A percentile compares a stretch with the other conserved stretches of the same genome.
phyloP scores from a whole-genome alignment of 2,329 filamentous ascomycete genomes.

The Diaporthe sp. region DNA sequence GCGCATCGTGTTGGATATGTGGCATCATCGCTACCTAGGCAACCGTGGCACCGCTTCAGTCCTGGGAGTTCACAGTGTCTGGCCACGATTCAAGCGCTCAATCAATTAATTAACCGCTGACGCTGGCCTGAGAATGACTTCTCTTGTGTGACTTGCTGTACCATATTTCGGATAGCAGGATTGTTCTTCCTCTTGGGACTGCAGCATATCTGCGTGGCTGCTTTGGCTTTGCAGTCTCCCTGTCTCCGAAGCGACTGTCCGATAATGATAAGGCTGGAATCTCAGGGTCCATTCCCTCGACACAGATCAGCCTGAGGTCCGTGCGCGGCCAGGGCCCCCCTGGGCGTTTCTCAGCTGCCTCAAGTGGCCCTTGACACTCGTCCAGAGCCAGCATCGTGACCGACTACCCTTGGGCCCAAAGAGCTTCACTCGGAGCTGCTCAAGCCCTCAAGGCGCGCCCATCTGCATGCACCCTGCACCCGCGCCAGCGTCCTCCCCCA shows the following conservation, averaged over 20 bases:
- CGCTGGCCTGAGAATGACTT: not conserved
- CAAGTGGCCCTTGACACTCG: conserved; percentile 21
- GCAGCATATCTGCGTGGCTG: not conserved
- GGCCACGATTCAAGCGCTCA: not conserved
- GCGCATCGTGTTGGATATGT: not conserved
- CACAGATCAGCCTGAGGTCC: not conserved
- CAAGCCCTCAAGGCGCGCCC: conserved; percentile 32
- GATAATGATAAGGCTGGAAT: conserved; percentile 29
- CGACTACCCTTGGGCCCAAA: conserved; percentile 1
- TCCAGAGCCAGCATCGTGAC: conserved; percentile 7
- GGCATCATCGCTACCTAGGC: not conserved
- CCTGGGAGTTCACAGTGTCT: not conserved
- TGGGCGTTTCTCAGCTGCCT: conserved; percentile 20
- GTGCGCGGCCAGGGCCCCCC: not conserved
- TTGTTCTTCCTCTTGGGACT: not conserved
- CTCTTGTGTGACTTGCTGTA: not conserved
- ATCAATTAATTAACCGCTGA: not conserved
- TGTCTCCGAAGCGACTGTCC: not conserved
- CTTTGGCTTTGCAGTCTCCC: conserved; percentile 9
- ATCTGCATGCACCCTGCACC: conserved; percentile 12
- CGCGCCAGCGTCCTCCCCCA: not conserved
- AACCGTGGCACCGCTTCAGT: not conserved
- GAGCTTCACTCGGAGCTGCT: conserved; percentile 34
- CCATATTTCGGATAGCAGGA: not conserved
- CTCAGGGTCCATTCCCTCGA: not conserved